Percentiles rank a stretch among this genome's conserved stretches.
These are phyloP conservation scores for Ustilago trichophora DNA, from an alignment of 1,284 basidiomycete species.

Conservation along the genomic window DNA sequence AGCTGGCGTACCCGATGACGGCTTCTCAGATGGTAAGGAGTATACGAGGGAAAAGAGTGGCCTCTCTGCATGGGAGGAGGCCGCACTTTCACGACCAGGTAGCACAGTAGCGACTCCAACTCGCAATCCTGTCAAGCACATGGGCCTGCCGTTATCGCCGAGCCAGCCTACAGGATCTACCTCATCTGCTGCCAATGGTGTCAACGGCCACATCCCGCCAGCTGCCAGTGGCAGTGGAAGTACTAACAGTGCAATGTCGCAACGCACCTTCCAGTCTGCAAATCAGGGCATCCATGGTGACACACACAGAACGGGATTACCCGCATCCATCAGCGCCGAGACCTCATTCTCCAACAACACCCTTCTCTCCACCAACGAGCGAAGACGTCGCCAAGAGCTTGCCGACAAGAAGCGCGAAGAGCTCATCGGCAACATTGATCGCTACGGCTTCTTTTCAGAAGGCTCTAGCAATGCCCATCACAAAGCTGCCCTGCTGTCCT, in stretches of 20 bases:
- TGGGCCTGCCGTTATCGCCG: not conserved
- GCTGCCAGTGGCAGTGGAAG: slow-evolving; percentile 6
- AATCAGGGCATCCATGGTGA: not conserved
- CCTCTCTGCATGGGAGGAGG: slow-evolving; percentile 49
- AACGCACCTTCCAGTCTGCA: not conserved
- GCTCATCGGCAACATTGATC: slow-evolving; percentile 46
- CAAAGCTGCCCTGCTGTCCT: slow-evolving; percentile 17
- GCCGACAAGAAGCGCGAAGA: slow-evolving; percentile 42
- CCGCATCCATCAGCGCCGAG: slow-evolving; percentile 7
- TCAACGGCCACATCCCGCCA: slow-evolving; percentile 3
- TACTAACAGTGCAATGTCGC: slow-evolving; percentile 2
- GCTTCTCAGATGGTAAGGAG: slow-evolving; percentile 59
- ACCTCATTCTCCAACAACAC: slow-evolving; percentile 9
- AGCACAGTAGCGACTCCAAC: slow-evolving; percentile 2
- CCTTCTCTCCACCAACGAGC: slow-evolving; percentile 38
- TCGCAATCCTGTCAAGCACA: not conserved
- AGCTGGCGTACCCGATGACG: slow-evolving; percentile 56
- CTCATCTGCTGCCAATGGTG: not conserved
- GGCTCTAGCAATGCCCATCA: slow-evolving; percentile 18
- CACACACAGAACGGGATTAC: not conserved
- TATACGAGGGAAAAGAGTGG: slow-evolving; percentile 55
- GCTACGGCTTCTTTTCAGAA: slow-evolving; percentile 50
- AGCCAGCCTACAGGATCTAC: not conserved
- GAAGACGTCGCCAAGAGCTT: slow-evolving; percentile 26
- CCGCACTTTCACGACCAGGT: slow-evolving; percentile 19